Conservation (phyloP, 805 yeast genomes). For the Ogataea trehalophila region DNA sequence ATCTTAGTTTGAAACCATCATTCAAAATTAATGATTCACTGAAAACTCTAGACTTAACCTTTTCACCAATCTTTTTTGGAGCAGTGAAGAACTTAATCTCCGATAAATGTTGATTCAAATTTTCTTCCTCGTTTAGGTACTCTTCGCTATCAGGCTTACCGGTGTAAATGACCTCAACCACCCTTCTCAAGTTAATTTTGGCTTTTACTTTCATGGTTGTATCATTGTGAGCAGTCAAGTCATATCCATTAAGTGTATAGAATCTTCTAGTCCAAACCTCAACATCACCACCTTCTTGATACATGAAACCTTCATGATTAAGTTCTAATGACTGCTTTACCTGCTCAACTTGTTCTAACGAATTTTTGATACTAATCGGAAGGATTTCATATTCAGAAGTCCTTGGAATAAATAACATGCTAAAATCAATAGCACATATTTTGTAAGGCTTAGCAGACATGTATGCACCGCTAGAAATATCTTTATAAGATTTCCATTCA, state of each 20-base stretch:
- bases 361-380: constrained; percentile 64
- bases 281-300: constrained; percentile 92
- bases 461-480: constrained; percentile 26
- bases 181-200: constrained; percentile 68
- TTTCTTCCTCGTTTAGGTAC: background rate
- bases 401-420: constrained; percentile 67
- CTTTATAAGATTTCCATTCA: constrained; percentile 65
- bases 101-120: constrained; percentile 6
- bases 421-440: constrained; percentile 63
- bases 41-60: constrained; percentile 43
- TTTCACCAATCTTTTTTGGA: constrained; percentile 15
- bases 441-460: constrained; percentile 44
- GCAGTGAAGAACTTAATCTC: constrained; percentile 17
- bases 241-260: constrained; percentile 68
- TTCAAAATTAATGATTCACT: constrained; percentile 68
- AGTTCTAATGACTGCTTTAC: constrained; percentile 24
- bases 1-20: constrained; percentile 70
- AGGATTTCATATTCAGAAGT: constrained; percentile 53
- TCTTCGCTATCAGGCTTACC: constrained; percentile 31
- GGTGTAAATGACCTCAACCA: constrained; percentile 45
- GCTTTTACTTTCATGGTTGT: constrained; percentile 64
- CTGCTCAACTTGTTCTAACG: constrained; percentile 38
- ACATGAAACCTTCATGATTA: constrained; percentile 61
- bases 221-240: constrained; percentile 74
- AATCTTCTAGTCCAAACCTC: constrained; percentile 66